phyloP scores from a whole-genome alignment of 2,329 filamentous ascomycete genomes.

The Colletotrichum plurivorum region DNA sequence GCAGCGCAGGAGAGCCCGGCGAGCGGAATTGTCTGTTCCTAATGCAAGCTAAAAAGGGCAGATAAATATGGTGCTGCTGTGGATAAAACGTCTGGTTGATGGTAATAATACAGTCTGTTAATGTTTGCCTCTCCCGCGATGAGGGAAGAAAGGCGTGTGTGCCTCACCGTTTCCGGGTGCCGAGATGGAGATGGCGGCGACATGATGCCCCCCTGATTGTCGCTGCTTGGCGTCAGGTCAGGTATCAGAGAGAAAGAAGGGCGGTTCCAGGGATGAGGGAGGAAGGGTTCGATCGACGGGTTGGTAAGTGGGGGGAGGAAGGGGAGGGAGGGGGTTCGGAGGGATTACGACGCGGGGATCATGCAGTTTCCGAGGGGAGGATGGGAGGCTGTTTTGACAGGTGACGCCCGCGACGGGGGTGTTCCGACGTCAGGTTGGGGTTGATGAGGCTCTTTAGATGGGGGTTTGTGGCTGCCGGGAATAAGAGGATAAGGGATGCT shows the following conservation, averaged over 20 bases:
- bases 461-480: background rate
- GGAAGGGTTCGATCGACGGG: conserved; percentile 25
- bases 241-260: conserved; percentile 19
- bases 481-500: background rate
- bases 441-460: conserved; percentile 8
- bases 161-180: conserved; percentile 7
- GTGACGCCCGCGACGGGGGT: conserved; percentile 24
- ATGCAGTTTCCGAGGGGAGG: conserved; percentile 23
- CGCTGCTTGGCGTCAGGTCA: conserved; percentile 19
- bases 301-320: background rate
- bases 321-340: background rate
- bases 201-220: conserved; percentile 26
- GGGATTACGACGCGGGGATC: conserved; percentile 33
- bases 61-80: conserved; percentile 3
- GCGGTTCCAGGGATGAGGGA: conserved; percentile 13
- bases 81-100: background rate
- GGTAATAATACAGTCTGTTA: background rate
- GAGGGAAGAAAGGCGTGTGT: background rate
- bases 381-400: conserved; percentile 15
- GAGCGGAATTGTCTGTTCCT: background rate
- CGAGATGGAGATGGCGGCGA: conserved; percentile 21
- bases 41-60: background rate
- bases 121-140: background rate
- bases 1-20: background rate
- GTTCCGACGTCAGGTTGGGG: conserved; percentile 20